Base-by-base conservation (phyloP, 2,329 filamentous ascomycete species). In the Aspergillus awamori region DNA sequence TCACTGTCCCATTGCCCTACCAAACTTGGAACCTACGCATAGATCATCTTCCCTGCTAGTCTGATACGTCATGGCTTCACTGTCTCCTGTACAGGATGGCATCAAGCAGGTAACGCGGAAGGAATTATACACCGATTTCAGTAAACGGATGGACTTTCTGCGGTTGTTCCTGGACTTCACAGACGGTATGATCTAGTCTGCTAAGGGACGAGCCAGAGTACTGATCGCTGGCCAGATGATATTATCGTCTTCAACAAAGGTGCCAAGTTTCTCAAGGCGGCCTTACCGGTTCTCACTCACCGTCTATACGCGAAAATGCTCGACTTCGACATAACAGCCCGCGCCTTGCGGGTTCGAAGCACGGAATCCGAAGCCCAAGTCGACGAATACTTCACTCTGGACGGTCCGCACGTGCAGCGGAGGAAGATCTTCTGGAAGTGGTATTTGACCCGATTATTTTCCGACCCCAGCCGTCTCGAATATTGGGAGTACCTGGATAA, bases 391-490 rank as follows among this genome's bases (percentile, higher is more conserved):
- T 63, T 63, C 43, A 63, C 57, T 6, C 57, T 60, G 7, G 61
- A 63, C 49, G 60, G 61, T 26, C 61, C 61, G 4, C 61, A 63
- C 2, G 61, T 63, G 20, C 58, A 63, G 45, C 58, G 61, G 20
- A 39, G 61, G 38, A 63, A 63, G 49, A 60, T 63, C 38, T 63
- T 63, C 26, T 63, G 61, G 61, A 63, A 63, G 28, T 63, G 61
- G 61, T 63, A 63, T 51, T n/a, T 63, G 43, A 63, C 61, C 15
- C 58, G 61, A 38, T 39, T 63, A 11, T 63, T 48, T 22, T 58
- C 53, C 15, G 61, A 63, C 33, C 61, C 61, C 15, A 39, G 57
- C 47, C 38, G 60, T 41, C 41, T 49, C 7, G 57, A 57, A 26
- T 63, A 60, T 36, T 63, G 61, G 61, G 48, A 60, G 17, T 63